Evolutionary conservation across 2,329 filamentous ascomycete species (phyloP).

Genomic region (Dactylellina leptospora): DNA sequence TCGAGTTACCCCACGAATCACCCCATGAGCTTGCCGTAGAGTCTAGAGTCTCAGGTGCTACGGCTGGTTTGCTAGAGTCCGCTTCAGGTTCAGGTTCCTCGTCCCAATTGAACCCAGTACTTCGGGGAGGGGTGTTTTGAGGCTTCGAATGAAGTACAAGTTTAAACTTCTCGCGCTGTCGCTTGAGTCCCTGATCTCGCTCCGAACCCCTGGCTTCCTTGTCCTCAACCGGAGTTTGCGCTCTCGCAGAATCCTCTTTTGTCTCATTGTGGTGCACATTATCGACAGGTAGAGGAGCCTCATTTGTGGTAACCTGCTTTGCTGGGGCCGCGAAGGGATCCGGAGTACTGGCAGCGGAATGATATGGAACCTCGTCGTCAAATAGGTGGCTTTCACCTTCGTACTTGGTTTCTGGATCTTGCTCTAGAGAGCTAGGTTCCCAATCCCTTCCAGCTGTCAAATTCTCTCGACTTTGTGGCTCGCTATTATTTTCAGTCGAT

Average conservation of each 20-base stretch:
- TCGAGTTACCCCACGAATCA: not conserved
- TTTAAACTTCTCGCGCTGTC: not conserved
- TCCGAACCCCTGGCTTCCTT: too few relatives aligned
- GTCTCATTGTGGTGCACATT: not conserved
- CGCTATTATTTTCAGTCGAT: not conserved
- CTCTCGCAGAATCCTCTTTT: too few relatives aligned
- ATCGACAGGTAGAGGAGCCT: not conserved
- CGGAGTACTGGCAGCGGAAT: not conserved
- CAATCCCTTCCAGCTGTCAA: not conserved
- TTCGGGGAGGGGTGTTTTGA: not conserved
- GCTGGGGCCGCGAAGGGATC: not conserved
- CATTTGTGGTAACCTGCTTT: not conserved
- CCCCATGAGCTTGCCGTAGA: conserved; percentile 4
- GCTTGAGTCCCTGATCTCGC: not conserved
- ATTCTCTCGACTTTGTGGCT: not conserved
- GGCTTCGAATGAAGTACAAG: not conserved
- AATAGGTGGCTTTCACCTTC: conserved; percentile 25
- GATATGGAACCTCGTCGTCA: conserved; percentile 4
- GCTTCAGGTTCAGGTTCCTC: conserved; percentile 4
- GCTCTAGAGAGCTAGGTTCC: not conserved
- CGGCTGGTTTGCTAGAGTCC: not conserved
- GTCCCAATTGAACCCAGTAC: not conserved
- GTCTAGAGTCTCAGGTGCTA: not conserved
- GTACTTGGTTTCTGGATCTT: conserved; percentile 15
- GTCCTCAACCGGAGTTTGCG: too few relatives aligned